Evolutionary conservation across 139 green algal genomes (phyloP), one percentile per base, ranked within the genome.

Genomic region (Zygnema cylindricum): DNA sequence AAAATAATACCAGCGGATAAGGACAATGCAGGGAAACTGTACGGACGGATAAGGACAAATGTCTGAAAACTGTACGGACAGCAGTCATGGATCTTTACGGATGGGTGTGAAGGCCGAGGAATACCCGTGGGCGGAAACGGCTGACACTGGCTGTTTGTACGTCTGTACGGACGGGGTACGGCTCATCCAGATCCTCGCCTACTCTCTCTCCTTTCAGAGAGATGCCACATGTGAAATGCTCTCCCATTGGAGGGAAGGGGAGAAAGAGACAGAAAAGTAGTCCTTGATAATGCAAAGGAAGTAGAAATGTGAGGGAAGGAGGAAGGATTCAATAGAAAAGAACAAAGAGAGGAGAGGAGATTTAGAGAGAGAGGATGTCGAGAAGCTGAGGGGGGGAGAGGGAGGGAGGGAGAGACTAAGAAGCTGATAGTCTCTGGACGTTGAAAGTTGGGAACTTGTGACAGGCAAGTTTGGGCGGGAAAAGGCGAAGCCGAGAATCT

Each of bases 91-190:
- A 36, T 78, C 38, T 69, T 38, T 36, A 2, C 41, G 16, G 23
- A 16, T 69, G 23, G 71, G 21, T 36, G 71, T 78, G 40, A 38
- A 78, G 21, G 71, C 38, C 21, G 40, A n/a, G n/a, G n/a, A n/a
- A 35, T n/a, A n/a, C 32, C 16, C n/a, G 69, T 0, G 83, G 83
- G 25, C 83, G 83, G 54, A 88, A 88, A 33, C 69, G 55, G 69
- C 69, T 84, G 33, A 2, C 30, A 36, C 25, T 35, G 22, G 1
- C 33, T 32, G 33, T 22, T 2, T 57, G 63, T 3, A 85, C 32
- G 69, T 82, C 69, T 41, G 30, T 54, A 32, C 83, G 76, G 16
- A 88, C 22, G 36, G 83, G 83, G 83, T 88, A 88, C 69, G 40
- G 22, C 69, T 35, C 69, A 35, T 88, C 83, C 38, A 88, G 33